These are phyloP conservation scores for Metarhizium rileyi DNA, from an alignment of 2,329 filamentous ascomycete genomes.

Conservation along the genomic window DNA sequence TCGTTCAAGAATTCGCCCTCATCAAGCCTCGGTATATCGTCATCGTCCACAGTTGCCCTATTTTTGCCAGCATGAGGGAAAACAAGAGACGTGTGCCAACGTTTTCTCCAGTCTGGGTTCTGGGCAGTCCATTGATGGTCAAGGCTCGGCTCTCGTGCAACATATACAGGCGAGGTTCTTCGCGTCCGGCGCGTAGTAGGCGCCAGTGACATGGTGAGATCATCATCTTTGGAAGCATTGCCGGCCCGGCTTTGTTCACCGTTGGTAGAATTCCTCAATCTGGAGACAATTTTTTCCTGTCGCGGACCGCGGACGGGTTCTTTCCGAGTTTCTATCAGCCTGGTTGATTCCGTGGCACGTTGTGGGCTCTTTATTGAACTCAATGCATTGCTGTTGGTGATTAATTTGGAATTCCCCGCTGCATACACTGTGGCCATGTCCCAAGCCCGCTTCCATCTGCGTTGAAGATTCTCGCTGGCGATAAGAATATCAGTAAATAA, in stretches of 20 bases:
- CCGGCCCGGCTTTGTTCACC: neutral
- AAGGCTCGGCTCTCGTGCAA: conserved; percentile 9
- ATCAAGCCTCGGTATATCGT: conserved; percentile 69
- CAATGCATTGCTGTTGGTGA: neutral
- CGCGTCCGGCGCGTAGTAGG: conserved; percentile 16
- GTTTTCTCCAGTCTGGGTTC: conserved; percentile 40
- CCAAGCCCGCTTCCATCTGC: conserved; percentile 3
- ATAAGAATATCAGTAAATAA: neutral
- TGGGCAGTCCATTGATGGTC: conserved; percentile 40
- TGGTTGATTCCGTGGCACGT: neutral
- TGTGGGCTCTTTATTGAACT: neutral
- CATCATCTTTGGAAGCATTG: neutral
- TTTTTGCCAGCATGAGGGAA: conserved; percentile 50
- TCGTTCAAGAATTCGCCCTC: conserved; percentile 87
- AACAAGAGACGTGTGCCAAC: conserved; percentile 50
- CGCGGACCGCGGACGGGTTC: neutral
- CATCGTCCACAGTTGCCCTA: conserved; percentile 55
- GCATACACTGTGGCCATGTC: neutral
- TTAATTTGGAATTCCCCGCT: neutral
- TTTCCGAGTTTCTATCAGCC: neutral
- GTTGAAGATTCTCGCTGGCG: neutral
- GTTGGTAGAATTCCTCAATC: conserved; percentile 1
- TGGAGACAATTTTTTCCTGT: neutral
- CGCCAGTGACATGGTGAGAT: neutral
- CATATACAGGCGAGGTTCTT: conserved; percentile 10